These are phyloP conservation scores for Aegilops bicornis DNA, from an alignment of 176 grass and related monocot species.

Conservation along the genomic window DNA sequence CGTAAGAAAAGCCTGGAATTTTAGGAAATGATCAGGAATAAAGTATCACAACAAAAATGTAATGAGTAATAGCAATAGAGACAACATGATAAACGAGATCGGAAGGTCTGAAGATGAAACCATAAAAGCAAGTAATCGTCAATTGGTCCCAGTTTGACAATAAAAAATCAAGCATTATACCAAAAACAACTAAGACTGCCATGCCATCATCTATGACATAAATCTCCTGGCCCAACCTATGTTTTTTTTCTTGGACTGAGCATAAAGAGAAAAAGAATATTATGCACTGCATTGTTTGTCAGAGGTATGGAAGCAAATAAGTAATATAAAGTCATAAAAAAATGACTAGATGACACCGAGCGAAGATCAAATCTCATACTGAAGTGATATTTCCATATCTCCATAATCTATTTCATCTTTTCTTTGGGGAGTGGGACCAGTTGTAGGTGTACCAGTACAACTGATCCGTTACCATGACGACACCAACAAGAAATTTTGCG, in stretches of 20 bases:
- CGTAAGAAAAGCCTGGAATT: slow-evolving; percentile 67
- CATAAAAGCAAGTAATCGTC: not conserved
- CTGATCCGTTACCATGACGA: not conserved
- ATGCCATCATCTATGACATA: not conserved
- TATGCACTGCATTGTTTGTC: not conserved
- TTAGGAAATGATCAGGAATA: not conserved
- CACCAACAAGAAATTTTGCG: not conserved
- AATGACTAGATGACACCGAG: not conserved
- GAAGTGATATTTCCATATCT: not conserved
- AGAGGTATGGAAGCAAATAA: not conserved
- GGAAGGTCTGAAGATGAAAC: not conserved
- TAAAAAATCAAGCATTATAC: not conserved
- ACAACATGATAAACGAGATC: not conserved
- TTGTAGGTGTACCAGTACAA: not conserved
- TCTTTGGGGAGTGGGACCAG: not conserved
- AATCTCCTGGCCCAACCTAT: not conserved
- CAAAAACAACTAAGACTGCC: not conserved
- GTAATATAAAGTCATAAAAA: not conserved
- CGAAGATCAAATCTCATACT: not conserved
- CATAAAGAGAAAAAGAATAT: not conserved
- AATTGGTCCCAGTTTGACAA: not conserved
- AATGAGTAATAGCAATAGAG: not conserved
- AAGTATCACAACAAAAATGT: not conserved
- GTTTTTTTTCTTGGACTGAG: not conserved
- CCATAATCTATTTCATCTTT: not conserved